These are phyloP conservation scores for Aureobasidium subglaciale DNA, from an alignment of 2,329 filamentous ascomycete genomes.

Conservation along the genomic window DNA sequence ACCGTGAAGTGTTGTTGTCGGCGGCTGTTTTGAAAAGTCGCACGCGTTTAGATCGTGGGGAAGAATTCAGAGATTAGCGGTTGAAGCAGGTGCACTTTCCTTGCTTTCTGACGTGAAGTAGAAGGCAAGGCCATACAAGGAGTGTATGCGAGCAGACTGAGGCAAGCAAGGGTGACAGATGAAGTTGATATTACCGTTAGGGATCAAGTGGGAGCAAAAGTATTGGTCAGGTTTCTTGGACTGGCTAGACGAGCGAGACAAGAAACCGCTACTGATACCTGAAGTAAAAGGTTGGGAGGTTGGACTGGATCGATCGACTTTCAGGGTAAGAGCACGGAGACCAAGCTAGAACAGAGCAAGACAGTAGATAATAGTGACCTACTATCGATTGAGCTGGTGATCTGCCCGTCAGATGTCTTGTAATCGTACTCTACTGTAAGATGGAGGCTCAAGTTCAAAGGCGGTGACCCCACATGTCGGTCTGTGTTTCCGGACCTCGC, in stretches of 20 bases:
- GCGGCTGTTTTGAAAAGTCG: slow-evolving; percentile 12
- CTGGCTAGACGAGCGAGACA: background rate
- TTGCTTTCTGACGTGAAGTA: background rate
- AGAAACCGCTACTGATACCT: background rate
- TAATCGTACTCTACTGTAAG: too few relatives aligned
- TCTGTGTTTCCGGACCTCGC: background rate
- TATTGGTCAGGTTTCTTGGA: background rate
- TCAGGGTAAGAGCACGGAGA: too few relatives aligned
- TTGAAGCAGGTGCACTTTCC: background rate
- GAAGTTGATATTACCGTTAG: background rate
- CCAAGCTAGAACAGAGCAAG: background rate
- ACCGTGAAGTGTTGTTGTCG: background rate
- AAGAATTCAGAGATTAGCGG: background rate
- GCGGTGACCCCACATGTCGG: slow-evolving; percentile 8
- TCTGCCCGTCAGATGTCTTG: too few relatives aligned
- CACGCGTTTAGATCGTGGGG: slow-evolving; percentile 8
- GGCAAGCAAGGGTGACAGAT: background rate
- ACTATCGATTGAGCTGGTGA: too few relatives aligned
- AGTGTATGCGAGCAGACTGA: too few relatives aligned
- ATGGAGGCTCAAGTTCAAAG: background rate
- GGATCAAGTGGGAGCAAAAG: background rate
- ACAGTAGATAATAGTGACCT: background rate
- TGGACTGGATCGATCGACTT: too few relatives aligned
- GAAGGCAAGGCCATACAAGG: too few relatives aligned
- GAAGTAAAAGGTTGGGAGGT: too few relatives aligned